These are phyloP conservation scores for Cystoisospora suis DNA, from an alignment of 169 alveolate genomes.

Conservation along the genomic window DNA sequence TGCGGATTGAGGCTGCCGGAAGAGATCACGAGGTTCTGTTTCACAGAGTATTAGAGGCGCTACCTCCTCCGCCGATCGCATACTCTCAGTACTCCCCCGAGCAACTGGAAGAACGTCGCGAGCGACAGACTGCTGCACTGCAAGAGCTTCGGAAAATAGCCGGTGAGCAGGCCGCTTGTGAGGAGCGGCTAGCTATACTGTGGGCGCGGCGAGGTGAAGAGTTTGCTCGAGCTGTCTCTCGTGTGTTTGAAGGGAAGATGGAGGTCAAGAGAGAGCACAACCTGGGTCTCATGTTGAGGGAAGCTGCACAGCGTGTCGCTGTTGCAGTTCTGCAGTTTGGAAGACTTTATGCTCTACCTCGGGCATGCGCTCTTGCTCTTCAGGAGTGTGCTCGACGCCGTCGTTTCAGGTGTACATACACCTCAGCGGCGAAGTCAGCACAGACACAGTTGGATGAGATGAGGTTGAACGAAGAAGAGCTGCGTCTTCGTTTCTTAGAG, in stretches of 20 bases:
- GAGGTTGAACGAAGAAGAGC: background rate
- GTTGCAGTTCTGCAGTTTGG: background rate
- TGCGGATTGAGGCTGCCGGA: background rate
- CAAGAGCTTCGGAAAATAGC: conserved; percentile 8
- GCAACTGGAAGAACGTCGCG: background rate
- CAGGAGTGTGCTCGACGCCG: background rate
- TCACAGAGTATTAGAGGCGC: background rate
- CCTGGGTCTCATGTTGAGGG: background rate
- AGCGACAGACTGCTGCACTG: background rate
- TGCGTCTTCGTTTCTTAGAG: background rate
- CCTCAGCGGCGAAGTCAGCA: conserved; percentile 5
- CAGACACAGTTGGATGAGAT: background rate
- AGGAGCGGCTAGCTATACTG: conserved; percentile 24
- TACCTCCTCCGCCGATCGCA: background rate
- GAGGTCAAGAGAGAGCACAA: background rate
- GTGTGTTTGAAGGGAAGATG: background rate
- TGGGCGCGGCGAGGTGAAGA: background rate
- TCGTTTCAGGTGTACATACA: background rate
- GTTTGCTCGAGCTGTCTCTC: background rate
- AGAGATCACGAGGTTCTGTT: background rate
- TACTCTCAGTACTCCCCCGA: background rate
- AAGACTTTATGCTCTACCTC: background rate
- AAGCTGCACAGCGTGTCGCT: background rate
- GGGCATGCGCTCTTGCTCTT: conserved; percentile 14
- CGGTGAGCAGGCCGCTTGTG: background rate